Evolutionary conservation across 371 early-diverging fungal species (phyloP).

Genomic region (Dichotomocladium elegans): DNA sequence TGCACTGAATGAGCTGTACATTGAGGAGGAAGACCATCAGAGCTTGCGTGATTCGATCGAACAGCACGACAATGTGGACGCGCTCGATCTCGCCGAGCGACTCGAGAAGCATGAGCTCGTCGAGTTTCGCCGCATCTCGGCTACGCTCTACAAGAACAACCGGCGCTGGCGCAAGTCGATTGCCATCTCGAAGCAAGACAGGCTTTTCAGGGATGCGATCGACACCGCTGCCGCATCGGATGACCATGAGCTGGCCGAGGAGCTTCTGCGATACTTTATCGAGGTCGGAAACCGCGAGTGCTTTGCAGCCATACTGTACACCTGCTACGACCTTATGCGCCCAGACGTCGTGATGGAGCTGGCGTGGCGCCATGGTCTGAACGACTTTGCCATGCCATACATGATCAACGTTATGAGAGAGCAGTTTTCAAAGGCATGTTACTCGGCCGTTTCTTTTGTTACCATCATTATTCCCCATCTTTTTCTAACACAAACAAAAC

Average conservation of each 20-base stretch:
- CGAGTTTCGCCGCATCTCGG: conserved; percentile 95
- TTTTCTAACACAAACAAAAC: no score
- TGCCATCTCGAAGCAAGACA: conserved; percentile 90
- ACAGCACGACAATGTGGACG: conserved; percentile 90
- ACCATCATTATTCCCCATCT: no score
- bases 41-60: conserved; percentile 90
- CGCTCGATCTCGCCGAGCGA: conserved; percentile 82
- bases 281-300: conserved; percentile 85
- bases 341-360: conserved; percentile 95
- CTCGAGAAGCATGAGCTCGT: conserved; percentile 93
- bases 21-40: conserved; percentile 95
- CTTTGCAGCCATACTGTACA: conserved; percentile 88
- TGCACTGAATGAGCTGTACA: conserved; percentile 91
- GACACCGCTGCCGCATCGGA: conserved; percentile 90
- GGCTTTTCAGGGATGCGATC: conserved; percentile 96
- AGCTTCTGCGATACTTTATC: conserved; percentile 90
- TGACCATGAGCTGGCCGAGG: conserved; percentile 86
- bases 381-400: conserved; percentile 95
- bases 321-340: conserved; percentile 90
- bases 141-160: conserved; percentile 91
- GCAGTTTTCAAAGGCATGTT: conserved; percentile 63
- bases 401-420: conserved; percentile 89
- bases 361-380: conserved; percentile 83
- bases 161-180: conserved; percentile 94
- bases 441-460: not conserved